phyloP scores from a whole-genome alignment of 2,329 filamentous ascomycete species.

The Trichoderma guizhouense region DNA sequence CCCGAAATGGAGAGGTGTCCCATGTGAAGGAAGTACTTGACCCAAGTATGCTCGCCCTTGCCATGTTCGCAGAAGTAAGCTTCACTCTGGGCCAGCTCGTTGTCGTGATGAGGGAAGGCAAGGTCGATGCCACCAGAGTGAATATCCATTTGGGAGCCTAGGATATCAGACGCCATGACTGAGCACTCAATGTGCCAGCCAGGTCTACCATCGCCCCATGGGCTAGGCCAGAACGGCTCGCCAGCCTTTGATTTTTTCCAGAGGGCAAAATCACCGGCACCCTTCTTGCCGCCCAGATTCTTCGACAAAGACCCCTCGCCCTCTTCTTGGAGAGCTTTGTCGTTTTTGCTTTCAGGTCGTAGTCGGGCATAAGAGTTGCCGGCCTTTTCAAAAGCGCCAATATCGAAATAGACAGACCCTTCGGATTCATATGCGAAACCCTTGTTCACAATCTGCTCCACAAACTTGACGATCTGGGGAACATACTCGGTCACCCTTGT shows the following conservation, averaged over 20 bases:
- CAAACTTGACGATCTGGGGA: conserved; percentile 79
- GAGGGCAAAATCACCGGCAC: conserved; percentile 79
- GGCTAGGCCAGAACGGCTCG: conserved; percentile 84
- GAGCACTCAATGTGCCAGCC: conserved; percentile 98
- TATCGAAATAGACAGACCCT: conserved; percentile 94
- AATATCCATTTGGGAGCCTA: conserved; percentile 83
- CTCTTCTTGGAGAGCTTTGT: conserved; percentile 80
- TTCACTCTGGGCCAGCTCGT: conserved; percentile 85
- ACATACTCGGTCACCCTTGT: conserved; percentile 93
- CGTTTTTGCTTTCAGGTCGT: conserved; percentile 78
- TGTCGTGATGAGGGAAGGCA: conserved; percentile 88
- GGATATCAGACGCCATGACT: conserved; percentile 87
- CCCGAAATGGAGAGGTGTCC: conserved; percentile 82
- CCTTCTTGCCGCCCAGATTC: conserved; percentile 63
- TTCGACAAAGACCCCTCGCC: conserved; percentile 80
- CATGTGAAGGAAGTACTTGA: conserved; percentile 96
- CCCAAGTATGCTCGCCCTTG: conserved; percentile 68
- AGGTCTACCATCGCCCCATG: conserved; percentile 83
- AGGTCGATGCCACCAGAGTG: conserved; percentile 92
- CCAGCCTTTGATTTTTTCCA: conserved; percentile 93
- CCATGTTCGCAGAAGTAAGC: conserved; percentile 66
- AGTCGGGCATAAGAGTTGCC: conserved; percentile 84
- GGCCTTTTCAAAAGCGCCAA: conserved; percentile 75
- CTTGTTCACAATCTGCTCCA: conserved; percentile 77
- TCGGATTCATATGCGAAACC: conserved; percentile 80